These are phyloP conservation scores for Fusarium zealandicum DNA, from an alignment of 2,329 filamentous ascomycete species.

Conservation along the genomic window DNA sequence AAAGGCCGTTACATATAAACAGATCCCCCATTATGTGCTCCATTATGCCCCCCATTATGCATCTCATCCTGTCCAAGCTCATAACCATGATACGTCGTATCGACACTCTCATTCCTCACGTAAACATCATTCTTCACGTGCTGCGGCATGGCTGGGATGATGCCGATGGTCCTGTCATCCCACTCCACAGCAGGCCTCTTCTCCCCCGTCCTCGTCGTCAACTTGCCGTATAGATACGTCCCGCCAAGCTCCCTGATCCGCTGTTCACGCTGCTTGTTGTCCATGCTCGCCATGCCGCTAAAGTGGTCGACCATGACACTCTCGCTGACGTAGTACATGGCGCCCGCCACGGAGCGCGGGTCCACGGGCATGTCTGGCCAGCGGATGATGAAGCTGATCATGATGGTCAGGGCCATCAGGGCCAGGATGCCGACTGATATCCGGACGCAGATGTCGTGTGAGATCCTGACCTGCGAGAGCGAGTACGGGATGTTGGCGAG, in stretches of 20 bases:
- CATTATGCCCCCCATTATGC: too few species aligned
- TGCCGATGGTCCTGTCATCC: conserved; percentile 33
- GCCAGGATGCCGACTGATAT: conserved; percentile 50
- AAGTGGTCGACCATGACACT: conserved; percentile 38
- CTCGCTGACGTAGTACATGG: conserved; percentile 52
- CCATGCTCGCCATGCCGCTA: conserved; percentile 33
- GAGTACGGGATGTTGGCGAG: conserved; percentile 59
- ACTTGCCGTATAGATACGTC: conserved; percentile 35
- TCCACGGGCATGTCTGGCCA: conserved; percentile 57
- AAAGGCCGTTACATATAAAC: neutral
- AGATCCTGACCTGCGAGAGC: conserved; percentile 49
- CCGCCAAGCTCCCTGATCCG: conserved; percentile 37
- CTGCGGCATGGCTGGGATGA: conserved; percentile 8
- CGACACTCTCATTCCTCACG: conserved; percentile 24
- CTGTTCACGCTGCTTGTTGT: conserved; percentile 28
- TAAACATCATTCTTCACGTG: conserved; percentile 6
- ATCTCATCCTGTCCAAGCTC: neutral
- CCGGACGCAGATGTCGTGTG: conserved; percentile 52
- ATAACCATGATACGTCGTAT: conserved; percentile 34
- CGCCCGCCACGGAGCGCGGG: conserved; percentile 55
- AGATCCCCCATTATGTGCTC: neutral
- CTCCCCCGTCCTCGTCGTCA: conserved; percentile 29
- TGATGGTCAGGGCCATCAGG: conserved; percentile 52
- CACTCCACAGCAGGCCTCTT: conserved; percentile 38
- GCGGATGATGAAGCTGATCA: conserved; percentile 50